phyloP scores from a whole-genome alignment of 768 basidiomycete species.

The Guyanaporus albipodus region DNA sequence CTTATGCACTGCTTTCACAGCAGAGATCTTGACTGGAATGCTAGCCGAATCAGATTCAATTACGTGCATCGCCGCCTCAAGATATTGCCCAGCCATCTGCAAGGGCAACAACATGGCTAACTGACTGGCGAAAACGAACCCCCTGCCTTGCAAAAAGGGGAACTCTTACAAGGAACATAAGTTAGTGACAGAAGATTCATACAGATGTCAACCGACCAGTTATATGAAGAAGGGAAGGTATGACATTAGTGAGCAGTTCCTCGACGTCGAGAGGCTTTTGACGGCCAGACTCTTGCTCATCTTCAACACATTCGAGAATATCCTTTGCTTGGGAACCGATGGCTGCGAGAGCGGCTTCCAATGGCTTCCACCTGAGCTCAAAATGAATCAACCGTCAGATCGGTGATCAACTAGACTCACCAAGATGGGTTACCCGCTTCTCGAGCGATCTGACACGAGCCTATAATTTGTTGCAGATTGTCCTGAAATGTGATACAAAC shows the following conservation, averaged over 20 bases:
- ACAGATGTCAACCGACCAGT: constrained; percentile 47
- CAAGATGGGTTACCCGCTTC: constrained; percentile 59
- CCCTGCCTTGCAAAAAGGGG: constrained; percentile 93
- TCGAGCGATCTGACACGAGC: constrained; percentile 51
- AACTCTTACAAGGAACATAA: constrained; percentile 45
- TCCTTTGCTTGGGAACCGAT: constrained; percentile 78
- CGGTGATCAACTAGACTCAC: constrained; percentile 35
- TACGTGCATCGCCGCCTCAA: constrained; percentile 82
- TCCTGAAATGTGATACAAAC: constrained; percentile 52
- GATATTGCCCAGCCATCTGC: constrained; percentile 76
- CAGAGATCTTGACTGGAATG: constrained; percentile 90
- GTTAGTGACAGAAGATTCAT: not conserved
- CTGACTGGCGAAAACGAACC: constrained; percentile 92
- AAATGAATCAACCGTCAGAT: not conserved
- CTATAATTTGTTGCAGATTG: constrained; percentile 51
- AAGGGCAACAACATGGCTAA: constrained; percentile 71
- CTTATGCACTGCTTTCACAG: constrained; percentile 93
- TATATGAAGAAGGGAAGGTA: constrained; percentile 71
- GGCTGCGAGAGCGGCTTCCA: constrained; percentile 81
- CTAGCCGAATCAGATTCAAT: constrained; percentile 68
- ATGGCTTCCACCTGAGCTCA: constrained; percentile 78
- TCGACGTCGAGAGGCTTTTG: constrained; percentile 73
- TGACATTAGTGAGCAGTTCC: constrained; percentile 66
- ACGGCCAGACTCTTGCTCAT: constrained; percentile 62
- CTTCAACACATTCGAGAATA: constrained; percentile 71